These are phyloP conservation scores for Helminthosporium solani DNA, from an alignment of 2,329 filamentous ascomycete genomes.

Conservation along the genomic window DNA sequence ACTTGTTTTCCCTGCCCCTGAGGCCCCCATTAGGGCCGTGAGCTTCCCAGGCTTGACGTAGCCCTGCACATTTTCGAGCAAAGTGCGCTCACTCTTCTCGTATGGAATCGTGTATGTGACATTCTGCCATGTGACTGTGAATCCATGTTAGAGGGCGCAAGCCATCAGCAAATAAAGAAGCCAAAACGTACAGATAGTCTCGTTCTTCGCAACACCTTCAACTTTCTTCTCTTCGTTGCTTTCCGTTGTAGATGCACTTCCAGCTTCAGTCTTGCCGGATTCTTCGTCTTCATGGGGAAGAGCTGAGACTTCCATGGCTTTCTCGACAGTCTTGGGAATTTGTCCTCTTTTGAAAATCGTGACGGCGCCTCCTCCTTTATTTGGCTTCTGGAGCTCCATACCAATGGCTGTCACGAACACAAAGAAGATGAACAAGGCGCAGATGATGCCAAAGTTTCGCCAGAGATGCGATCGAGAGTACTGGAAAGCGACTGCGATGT, in stretches of 20 bases:
- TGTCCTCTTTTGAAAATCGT: constrained; percentile 65
- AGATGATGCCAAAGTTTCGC: constrained; percentile 55
- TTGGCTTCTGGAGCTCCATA: constrained; percentile 56
- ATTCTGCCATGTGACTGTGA: constrained; percentile 72
- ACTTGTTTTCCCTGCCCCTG: constrained; percentile 44
- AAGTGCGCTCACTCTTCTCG: constrained; percentile 44
- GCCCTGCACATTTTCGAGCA: constrained; percentile 66
- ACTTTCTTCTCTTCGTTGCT: constrained; percentile 36
- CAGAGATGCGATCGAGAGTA: constrained; percentile 62
- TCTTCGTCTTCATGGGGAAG: constrained; percentile 54
- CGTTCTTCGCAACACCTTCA: constrained; percentile 60
- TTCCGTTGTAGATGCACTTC: constrained; percentile 25
- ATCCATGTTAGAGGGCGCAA: neutral
- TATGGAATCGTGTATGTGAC: constrained; percentile 73
- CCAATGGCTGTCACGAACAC: constrained; percentile 48
- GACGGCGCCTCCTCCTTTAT: constrained; percentile 59
- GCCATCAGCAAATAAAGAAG: neutral
- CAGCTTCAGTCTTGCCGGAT: constrained; percentile 42
- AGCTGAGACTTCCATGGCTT: constrained; percentile 56
- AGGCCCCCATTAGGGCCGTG: constrained; percentile 76
- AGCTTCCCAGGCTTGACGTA: constrained; percentile 91
- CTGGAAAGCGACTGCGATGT: constrained; percentile 56
- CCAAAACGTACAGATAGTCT: constrained; percentile 42
- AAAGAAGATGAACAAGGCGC: constrained; percentile 53
- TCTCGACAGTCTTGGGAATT: constrained; percentile 59